Base-by-base conservation (phyloP, 164 flowering plant species). In the Sedum album region DNA sequence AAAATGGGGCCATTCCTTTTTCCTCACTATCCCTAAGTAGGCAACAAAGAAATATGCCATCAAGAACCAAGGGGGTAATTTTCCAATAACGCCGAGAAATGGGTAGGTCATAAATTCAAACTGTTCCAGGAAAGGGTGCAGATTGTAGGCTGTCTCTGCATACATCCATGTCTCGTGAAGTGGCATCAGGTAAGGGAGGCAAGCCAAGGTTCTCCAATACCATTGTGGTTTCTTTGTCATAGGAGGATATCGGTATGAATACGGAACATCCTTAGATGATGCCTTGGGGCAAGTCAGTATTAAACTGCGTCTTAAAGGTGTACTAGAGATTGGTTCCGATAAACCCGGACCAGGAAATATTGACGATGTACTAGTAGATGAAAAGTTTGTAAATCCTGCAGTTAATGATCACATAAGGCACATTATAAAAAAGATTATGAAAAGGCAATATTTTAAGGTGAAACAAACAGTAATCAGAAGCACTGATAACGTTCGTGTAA, bases 1-100 rank as follows among this genome's bases (percentile, higher is more conserved):
- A 77, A 88, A 93, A 76, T 93, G 98, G 15, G 98, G 98, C 96
- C 90, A 88, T 65, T 88, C 91, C 67, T 86, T 91, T 72, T 79
- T 78, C 79, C 97, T 89, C 69, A 89, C 98, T 0, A 91, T 73
- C 26, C 88, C 88, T 3, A 91, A 81, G 70, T 91, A 93, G 3
- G 87, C 90, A 44, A 74, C 72, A 62, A 86, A 77, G 70, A 87
- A 86, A 66, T 93, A 93, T 0, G 87, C 93, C 83, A 88, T 73
- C 66, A 91, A 55, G 74, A 82, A 86, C 97, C 96, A 91, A 31
- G 78, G 66, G 0, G 97, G 97, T 60, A 91, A 66, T 53, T 81
- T 79, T 39, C 87, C 88, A 31, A 89, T 70, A 63, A 86, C 81
- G 31, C 78, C 75, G 18, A 86, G 81, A 63, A 91, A 88, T 6